phyloP scores from a whole-genome alignment of 179 eudicot genomes.

The Heliamphora pulchella region DNA sequence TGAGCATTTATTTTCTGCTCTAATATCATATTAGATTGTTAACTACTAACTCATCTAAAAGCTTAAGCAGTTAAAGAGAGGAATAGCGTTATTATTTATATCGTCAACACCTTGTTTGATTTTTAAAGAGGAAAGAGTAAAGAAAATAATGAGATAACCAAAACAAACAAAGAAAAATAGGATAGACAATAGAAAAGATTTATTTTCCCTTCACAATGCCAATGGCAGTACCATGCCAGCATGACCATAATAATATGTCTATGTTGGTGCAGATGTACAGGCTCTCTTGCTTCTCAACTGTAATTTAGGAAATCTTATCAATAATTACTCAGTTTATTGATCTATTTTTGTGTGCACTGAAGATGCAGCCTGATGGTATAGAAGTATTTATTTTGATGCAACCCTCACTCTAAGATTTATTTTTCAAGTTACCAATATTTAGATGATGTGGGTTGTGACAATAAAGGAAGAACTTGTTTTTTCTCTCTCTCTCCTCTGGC shows the following conservation, averaged over 20 bases:
- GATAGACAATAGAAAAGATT: neutral
- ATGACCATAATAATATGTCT: neutral
- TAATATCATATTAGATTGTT: no score
- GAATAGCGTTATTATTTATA: no score
- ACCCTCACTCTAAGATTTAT: neutral
- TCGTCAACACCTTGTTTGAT: neutral
- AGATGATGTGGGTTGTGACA: neutral
- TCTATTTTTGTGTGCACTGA: neutral
- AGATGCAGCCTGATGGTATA: neutral
- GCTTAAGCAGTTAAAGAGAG: no score
- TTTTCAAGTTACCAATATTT: neutral
- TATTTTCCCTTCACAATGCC: neutral
- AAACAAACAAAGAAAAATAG: no score
- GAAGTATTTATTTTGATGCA: neutral
- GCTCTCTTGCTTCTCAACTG: conserved; percentile 3
- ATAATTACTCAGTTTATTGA: neutral
- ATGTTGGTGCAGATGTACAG: neutral
- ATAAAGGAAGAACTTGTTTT: neutral
- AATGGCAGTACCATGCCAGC: neutral
- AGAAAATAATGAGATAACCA: neutral
- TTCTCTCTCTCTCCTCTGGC: neutral
- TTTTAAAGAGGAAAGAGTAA: neutral
- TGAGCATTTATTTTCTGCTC: no score
- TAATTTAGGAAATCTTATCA: conserved; percentile 1
- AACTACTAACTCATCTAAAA: no score